Base-by-base conservation (phyloP, 2,329 filamentous ascomycete genomes). In the Hymenoscyphus linearis region DNA sequence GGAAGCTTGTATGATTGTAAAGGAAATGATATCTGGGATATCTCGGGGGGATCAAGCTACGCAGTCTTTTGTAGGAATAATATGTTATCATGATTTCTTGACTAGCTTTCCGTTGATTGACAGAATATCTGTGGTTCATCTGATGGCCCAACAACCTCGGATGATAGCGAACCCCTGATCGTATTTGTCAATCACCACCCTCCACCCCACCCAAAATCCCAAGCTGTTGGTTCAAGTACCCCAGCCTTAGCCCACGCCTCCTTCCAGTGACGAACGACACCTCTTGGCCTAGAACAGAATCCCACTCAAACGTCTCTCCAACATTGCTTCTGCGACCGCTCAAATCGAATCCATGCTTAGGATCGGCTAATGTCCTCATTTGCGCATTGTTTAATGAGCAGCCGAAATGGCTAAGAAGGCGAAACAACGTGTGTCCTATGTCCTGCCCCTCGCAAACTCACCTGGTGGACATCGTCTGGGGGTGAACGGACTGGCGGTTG, bases 401-500 rank as follows among this genome's bases (percentile, higher is more conserved):
- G 55, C 35, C 35, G 55, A 40, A 25, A 62, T 62, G 61, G 61
- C 85, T 72, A 86, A 84, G 74, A 88, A 87, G 78, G 82, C 82
- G 71, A 85, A 83, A 74, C 86, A 88, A 75, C 84, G 85, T 75
- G 86, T 89, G 76, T 87, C 85, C 74, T 89, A 89, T 78, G 85
- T 91, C 76, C 82, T 91, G 67, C 87, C 88, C 71, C 84, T 90
- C 69, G 85, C 86, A 64, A 87, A 89, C 75, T 86, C 85, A 62
- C 83, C 86, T 18, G 91, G 91, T 67, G 93, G 93, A 61, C 95
- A 99, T 79, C 84, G 93, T 70, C 85, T 98, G 60, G 95, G 95
- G 66, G 91, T 99, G 69, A 97, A 98, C 80, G 93, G 93, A 65
- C 85, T 99, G 64, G 91, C 91, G 58, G 87, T 97, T 66, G 95